These are phyloP conservation scores for Berberis vulgaris DNA, from an alignment of 164 flowering plant genomes.

Conservation along the genomic window DNA sequence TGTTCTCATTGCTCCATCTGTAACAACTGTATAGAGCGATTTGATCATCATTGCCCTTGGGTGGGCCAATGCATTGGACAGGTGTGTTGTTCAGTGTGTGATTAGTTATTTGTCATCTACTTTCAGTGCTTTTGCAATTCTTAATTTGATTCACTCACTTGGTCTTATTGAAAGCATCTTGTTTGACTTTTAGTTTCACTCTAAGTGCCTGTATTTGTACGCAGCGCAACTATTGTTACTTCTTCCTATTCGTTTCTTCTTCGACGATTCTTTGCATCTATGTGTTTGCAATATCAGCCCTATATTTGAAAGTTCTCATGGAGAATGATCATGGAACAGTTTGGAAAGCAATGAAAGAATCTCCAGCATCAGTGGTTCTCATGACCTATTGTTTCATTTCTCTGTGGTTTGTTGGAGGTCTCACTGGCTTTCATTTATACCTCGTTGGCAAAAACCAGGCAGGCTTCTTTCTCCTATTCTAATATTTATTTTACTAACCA, in stretches of 20 bases:
- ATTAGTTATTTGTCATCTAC: not conserved
- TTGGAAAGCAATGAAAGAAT: constrained; percentile 82
- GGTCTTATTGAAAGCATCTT: not conserved
- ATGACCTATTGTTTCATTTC: constrained; percentile 83
- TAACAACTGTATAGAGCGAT: constrained; percentile 67
- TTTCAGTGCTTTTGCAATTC: not conserved
- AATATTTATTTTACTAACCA: not conserved
- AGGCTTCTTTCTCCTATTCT: constrained; percentile 11
- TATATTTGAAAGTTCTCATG: constrained; percentile 83
- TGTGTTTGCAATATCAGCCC: constrained; percentile 79
- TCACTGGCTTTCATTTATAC: constrained; percentile 87
- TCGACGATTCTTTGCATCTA: constrained; percentile 87
- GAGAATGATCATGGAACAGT: constrained; percentile 51
- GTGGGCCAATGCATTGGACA: constrained; percentile 94
- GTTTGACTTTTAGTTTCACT: not conserved
- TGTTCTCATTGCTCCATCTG: constrained; percentile 16
- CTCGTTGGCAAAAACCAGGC: constrained; percentile 94
- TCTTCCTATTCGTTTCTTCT: constrained; percentile 85
- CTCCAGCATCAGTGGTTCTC: constrained; percentile 77
- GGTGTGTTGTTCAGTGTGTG: constrained; percentile 37
- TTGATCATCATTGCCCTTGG: constrained; percentile 99
- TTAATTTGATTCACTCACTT: not conserved
- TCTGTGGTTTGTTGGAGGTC: constrained; percentile 95
- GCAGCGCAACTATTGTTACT: constrained; percentile 97
- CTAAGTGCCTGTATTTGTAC: constrained; percentile 15